These are phyloP conservation scores for Daldinia sp. DNA, from an alignment of 2,329 filamentous ascomycete species.

Conservation along the genomic window DNA sequence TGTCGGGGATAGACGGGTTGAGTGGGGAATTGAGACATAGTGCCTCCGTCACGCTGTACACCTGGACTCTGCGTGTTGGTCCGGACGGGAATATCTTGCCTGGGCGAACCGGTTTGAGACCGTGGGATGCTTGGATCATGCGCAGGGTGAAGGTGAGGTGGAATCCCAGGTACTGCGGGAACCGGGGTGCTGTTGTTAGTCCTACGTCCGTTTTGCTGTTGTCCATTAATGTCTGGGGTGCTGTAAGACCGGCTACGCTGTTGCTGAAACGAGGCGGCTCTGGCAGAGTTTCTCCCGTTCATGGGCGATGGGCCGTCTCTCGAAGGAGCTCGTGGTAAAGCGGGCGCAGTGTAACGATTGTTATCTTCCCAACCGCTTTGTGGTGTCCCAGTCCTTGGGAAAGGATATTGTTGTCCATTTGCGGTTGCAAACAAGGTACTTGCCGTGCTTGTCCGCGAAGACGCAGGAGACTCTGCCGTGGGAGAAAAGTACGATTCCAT, in stretches of 20 bases:
- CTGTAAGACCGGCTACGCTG: slow-evolving; percentile 90
- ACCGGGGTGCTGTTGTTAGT: slow-evolving; percentile 68
- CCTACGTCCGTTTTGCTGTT: slow-evolving; percentile 69
- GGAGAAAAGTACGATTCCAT: slow-evolving; percentile 97
- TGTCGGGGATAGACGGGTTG: slow-evolving; percentile 67
- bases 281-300: slow-evolving; percentile 70
- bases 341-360: slow-evolving; percentile 89
- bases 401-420: slow-evolving; percentile 68
- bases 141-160: slow-evolving; percentile 73
- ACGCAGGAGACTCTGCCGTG: slow-evolving; percentile 80
- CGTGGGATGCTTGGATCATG: slow-evolving; percentile 76
- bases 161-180: slow-evolving; percentile 81
- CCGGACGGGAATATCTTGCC: slow-evolving; percentile 74
- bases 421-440: slow-evolving; percentile 74
- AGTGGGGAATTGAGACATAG: slow-evolving; percentile 67
- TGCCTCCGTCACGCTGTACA: slow-evolving; percentile 70
- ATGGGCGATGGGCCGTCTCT: slow-evolving; percentile 76
- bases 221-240: slow-evolving; percentile 90
- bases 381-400: slow-evolving; percentile 79
- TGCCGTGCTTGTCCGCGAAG: slow-evolving; percentile 78
- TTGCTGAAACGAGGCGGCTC: slow-evolving; percentile 82
- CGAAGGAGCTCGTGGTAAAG: slow-evolving; percentile 83
- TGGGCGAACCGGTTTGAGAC: slow-evolving; percentile 85
- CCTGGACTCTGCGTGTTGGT: slow-evolving; percentile 79
- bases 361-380: slow-evolving; percentile 77